Base-by-base conservation (phyloP, 2,329 filamentous ascomycete genomes). In the Alternaria triticimaculans region DNA sequence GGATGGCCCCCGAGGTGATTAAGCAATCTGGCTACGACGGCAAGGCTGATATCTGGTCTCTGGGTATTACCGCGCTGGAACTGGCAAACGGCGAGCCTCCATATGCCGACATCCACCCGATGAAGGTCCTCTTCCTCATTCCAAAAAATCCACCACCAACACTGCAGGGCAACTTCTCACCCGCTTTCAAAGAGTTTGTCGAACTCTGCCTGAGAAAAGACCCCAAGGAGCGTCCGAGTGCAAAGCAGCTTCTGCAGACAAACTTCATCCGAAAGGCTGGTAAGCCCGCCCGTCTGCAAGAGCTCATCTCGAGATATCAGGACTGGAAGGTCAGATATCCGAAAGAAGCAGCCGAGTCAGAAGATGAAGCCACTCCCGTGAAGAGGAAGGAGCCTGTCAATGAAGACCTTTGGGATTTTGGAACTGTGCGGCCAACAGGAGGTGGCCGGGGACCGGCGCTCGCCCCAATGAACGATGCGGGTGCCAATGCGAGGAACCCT, bases 1-100 rank as follows among this genome's bases (percentile, higher is more conserved):
- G 96, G 96, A 99, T 99, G 95, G 95, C 96, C 3, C 95, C 95
- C 11, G 95, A 99, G 82, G 95, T 98, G 59, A 99, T 99, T 80
- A 97, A 97, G 82, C 95, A 99, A 80, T 97, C 94, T 62, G 95
- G 95, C 53, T 97, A 98, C 83, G 95, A 97, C 80, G 93, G 97
- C 83, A 97, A 97, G 82, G 95, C 95, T 48, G 95, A 98, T 77
- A 97, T 98, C 62, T 98, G 95, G 95, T 97, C 95, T 2, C 84
- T 97, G 18, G 95, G 95, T 43, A 97, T 97, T 77, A 97, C 95
- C 1, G 94, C 95, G 2, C 87, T 98, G 45, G 95, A 97, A 80
- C 82, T 98, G 67, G 95, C 95, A 58, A 92, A 93, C 66, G 94
- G 95, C 67, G 94, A 97, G 77, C 95, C 95, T 23, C 95, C 95